Base-by-base conservation (phyloP, 805 yeast genomes). In the Ogataea wickerhamii region DNA sequence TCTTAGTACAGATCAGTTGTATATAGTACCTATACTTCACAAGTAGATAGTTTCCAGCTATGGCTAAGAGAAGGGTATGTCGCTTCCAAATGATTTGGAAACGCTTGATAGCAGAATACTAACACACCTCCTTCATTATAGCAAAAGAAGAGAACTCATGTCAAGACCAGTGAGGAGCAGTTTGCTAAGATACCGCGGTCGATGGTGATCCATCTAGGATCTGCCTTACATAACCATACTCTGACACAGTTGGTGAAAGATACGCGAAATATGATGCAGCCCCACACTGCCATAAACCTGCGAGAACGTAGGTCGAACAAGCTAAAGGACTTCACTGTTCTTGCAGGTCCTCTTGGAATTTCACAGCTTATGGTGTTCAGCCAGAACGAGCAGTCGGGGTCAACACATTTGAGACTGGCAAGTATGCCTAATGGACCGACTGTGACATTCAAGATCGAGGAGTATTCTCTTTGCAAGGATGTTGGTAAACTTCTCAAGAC, bases 321-420 rank as follows among this genome's bases (percentile, higher is more conserved):
- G 56, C 70, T 93, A 49, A 87, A 84, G 60, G 98, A 91, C 64
- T 93, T 84, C 52, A 76, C 89, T n/a, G 95, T 87, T n/a, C 89
- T 93, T 96, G 86, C 96, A 26, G 98, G 98, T 5, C 98, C 98
- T 11, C 69, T 93, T 30, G 95, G 95, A 19, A 96, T 93, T 17
- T 74, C 91, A 5, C 96, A 91, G 63, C 64, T 93, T 55, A 78
- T 93, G 64, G 69, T 91, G 16, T 89, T 93, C 68, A 82, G 87
- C 45, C 96, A 88, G 58, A 75, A 85, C 26, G 82, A 79, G 50
- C 73, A 72, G 28, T 67, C 82, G 1, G 97, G 96, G 6, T 80
- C 79, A 39, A 81, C 93, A 4, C 82, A 91, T 35, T 68, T 93
- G 46, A 76, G 97, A 54, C 63, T 93, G 31, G 88, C 91, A 1